Evolutionary conservation across 129 eudicot genomes (phyloP), one percentile per base, ranked within the genome.

Genomic region (Artemisia argyi): DNA sequence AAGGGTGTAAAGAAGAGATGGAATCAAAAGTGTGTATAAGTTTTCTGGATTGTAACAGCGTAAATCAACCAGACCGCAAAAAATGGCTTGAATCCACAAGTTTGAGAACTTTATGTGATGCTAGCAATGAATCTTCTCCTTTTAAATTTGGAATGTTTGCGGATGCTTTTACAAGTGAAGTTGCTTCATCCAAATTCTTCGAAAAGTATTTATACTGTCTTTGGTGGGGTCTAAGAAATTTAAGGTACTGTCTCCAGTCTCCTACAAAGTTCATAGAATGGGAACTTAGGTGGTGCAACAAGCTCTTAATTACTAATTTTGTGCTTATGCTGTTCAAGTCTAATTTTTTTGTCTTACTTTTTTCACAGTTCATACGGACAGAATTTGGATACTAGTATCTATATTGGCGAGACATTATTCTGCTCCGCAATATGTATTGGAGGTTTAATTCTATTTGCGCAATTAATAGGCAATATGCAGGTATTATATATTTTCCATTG

Each of bases 101-200:
- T 4, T 73, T 94, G 73, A 78, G 86, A 76, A 26, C 73, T 5
- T 64, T 66, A 11, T 94, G 99, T 74, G 93, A 94, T 68, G 93
- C 99, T 42, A 83, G 63, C 48, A 88, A 94, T 61, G 85, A 72
- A 55, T 71, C 77, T 8, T 83, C 93, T 15, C 80, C 83, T 61
- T 94, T 94, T 52, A 94, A 86, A 61, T 94, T 94, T 56, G 99
- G 99, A 48, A 94, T 94, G 91, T 94, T 94, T 81, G 91, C 97
- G 5, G 93, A 84, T 80, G 99, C 99, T 69, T 90, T 94, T 67
- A 94, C 95, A 8, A 88, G 96, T 18, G 74, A 87, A 74, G 99
- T 94, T 72, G 97, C 97, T 67, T 81, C 87, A 12, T 88, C 99
- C 0, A 49, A 50, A 46, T 88, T 94, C 85, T 49, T 81, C n/a